These are phyloP conservation scores for Ustilago xerochloae DNA, from an alignment of 1,284 basidiomycete genomes.

Conservation along the genomic window DNA sequence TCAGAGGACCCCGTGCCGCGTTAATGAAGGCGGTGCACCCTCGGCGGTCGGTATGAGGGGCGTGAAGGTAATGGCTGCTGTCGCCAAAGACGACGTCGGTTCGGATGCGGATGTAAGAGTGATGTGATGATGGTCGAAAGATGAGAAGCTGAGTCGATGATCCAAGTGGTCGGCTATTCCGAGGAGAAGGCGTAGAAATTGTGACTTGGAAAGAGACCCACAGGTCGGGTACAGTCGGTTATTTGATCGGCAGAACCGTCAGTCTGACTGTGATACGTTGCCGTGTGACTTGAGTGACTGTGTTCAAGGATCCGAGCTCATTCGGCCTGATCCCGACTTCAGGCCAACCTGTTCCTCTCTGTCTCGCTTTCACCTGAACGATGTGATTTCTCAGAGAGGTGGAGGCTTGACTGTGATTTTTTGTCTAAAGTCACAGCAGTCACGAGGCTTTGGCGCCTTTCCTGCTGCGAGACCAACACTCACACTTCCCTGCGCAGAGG, in stretches of 20 bases:
- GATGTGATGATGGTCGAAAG: neutral
- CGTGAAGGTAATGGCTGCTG: too few species aligned
- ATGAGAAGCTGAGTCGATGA: neutral
- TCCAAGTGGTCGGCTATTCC: neutral
- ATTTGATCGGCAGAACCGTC: neutral
- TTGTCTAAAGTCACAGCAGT: neutral
- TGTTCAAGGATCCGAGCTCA: neutral
- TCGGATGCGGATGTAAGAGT: too few species aligned
- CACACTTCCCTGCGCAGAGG: neutral
- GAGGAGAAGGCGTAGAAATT: neutral
- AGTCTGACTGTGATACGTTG: neutral
- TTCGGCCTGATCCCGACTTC: neutral
- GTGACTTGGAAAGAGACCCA: neutral
- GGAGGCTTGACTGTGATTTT: neutral
- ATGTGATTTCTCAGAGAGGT: neutral
- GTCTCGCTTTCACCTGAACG: neutral
- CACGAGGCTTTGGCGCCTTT: neutral
- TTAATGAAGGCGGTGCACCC: neutral
- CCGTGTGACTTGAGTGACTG: neutral
- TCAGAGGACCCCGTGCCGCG: neutral
- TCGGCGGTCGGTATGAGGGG: too few species aligned
- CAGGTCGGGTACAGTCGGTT: neutral
- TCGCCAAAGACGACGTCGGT: too few species aligned
- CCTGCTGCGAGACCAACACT: conserved; percentile 18
- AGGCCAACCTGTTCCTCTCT: neutral